Evolutionary conservation across 78 protist genomes (phyloP).

Genomic region (Guillardia theta): DNA sequence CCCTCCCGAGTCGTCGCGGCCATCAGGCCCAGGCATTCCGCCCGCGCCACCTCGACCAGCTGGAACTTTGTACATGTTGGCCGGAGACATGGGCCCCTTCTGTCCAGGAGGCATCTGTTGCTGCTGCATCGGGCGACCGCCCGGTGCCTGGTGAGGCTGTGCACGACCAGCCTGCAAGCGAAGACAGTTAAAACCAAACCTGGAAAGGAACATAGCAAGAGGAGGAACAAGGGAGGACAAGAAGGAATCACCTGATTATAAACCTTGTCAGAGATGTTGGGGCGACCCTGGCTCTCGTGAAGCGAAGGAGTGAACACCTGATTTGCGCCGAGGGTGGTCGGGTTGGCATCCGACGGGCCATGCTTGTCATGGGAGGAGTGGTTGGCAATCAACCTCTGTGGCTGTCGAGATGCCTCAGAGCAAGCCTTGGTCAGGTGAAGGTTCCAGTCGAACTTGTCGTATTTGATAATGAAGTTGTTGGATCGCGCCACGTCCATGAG

Average conservation of each 20-base stretch:
- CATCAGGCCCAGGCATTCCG: too few species aligned
- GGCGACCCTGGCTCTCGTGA: background rate
- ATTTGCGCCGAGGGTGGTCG: background rate
- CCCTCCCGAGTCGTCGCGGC: too few species aligned
- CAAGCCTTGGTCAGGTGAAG: background rate
- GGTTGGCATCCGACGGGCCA: background rate
- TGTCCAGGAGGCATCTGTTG: too few species aligned
- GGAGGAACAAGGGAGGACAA: too few species aligned
- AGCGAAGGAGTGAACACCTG: constrained; percentile 32
- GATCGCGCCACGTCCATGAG: background rate
- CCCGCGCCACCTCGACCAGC: too few species aligned
- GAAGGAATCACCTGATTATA: background rate
- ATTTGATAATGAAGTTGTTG: background rate
- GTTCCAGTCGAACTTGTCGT: constrained; percentile 34
- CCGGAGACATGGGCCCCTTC: too few species aligned
- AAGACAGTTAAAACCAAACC: too few species aligned
- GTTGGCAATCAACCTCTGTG: background rate
- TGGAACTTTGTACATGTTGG: too few species aligned
- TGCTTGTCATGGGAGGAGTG: background rate
- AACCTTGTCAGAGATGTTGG: background rate
- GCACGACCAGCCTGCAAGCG: too few species aligned
- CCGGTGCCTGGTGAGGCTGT: too few species aligned
- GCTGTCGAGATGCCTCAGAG: background rate
- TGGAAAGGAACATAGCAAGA: too few species aligned
- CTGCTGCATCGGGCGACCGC: too few species aligned